Conservation (phyloP, 768 basidiomycete genomes). For the Pleurotus sapidus region DNA sequence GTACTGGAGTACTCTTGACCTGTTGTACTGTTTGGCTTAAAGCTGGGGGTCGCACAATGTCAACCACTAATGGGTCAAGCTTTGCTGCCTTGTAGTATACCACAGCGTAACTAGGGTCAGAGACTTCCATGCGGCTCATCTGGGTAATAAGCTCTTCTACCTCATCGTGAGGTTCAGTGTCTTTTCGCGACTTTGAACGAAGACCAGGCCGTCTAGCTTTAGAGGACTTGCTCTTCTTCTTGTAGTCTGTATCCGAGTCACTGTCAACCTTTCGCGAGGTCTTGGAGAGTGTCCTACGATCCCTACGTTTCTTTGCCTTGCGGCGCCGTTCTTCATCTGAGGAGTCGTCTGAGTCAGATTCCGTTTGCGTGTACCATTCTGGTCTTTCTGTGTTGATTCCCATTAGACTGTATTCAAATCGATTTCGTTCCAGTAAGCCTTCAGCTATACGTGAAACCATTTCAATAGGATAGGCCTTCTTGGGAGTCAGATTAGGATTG, state of each 20-base stretch:
- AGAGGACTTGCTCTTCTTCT: background rate
- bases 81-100: constrained; percentile 6
- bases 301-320: background rate
- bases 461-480: constrained; percentile 1
- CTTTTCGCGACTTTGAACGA: no score
- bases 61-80: constrained; percentile 2
- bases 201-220: no score
- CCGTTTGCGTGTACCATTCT: background rate
- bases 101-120: background rate
- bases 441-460: background rate
- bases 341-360: background rate
- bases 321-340: background rate
- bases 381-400: background rate
- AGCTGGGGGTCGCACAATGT: background rate
- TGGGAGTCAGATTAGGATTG: background rate
- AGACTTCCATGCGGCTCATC: constrained; percentile 1
- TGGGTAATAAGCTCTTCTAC: constrained; percentile 8
- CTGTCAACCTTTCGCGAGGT: background rate
- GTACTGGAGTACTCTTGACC: background rate
- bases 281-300: background rate
- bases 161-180: background rate
- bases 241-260: background rate
- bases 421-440: constrained; percentile 3
- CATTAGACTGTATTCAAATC: constrained; percentile 5
- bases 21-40: background rate